Percentiles rank a stretch among this genome's conserved stretches.
These are phyloP conservation scores for Vinca major DNA, from an alignment of 305 asterid genomes.

Conservation along the genomic window DNA sequence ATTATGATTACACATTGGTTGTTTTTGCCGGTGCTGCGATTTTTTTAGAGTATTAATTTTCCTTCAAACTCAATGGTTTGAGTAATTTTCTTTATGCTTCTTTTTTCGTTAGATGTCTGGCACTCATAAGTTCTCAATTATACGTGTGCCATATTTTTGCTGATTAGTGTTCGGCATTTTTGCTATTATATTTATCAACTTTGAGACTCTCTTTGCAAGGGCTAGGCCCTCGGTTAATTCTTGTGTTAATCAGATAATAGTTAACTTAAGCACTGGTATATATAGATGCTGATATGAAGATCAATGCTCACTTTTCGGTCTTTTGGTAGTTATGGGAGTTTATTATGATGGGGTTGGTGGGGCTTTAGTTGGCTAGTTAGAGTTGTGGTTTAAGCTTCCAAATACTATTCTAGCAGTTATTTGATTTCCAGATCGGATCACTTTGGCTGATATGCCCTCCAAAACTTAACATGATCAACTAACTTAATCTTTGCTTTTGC, in stretches of 20 bases:
- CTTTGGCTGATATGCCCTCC: background rate
- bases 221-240: background rate
- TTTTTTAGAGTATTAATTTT: background rate
- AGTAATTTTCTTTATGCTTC: background rate
- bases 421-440: background rate
- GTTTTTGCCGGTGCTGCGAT: background rate
- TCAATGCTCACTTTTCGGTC: background rate
- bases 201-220: background rate
- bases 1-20: background rate
- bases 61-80: no score
- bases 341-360: background rate
- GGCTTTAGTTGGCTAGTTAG: background rate
- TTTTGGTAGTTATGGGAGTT: background rate
- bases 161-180: background rate
- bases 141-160: background rate
- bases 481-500: constrained; percentile 8
- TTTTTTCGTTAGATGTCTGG: background rate
- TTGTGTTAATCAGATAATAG: background rate
- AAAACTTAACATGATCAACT: background rate
- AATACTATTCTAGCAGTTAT: background rate
- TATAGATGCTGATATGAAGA: background rate
- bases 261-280: background rate
- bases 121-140: background rate
- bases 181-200: background rate
- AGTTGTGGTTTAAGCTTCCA: background rate